These are phyloP conservation scores for Penicillium sp. DNA, from an alignment of 2,329 filamentous ascomycete species.

Conservation along the genomic window DNA sequence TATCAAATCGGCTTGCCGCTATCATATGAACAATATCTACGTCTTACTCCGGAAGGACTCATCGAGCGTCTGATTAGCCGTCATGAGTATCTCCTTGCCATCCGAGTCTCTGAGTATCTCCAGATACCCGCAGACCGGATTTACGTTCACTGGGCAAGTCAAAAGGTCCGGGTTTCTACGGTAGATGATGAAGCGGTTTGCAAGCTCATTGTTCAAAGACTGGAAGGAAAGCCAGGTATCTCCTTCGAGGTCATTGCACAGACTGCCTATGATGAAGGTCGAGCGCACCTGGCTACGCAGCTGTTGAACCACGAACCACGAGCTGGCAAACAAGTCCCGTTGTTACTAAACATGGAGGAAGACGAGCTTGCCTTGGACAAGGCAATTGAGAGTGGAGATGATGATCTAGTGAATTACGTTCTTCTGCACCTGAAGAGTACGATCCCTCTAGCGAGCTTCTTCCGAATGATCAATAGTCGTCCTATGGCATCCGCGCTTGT, in stretches of 20 bases:
- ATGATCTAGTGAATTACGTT: conserved; percentile 88
- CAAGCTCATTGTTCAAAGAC: conserved; percentile 78
- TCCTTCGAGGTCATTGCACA: conserved; percentile 94
- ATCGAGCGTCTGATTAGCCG: conserved; percentile 83
- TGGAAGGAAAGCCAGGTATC: conserved; percentile 85
- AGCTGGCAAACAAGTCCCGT: conserved; percentile 91
- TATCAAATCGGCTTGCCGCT: conserved; percentile 88
- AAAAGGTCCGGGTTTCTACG: conserved; percentile 82
- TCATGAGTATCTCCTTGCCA: conserved; percentile 85
- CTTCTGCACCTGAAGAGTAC: conserved; percentile 87
- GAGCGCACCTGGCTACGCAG: conserved; percentile 83
- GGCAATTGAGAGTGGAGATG: conserved; percentile 92
- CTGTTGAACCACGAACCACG: conserved; percentile 91
- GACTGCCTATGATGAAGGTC: conserved; percentile 90
- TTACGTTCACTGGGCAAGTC: conserved; percentile 94
- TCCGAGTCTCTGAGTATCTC: conserved; percentile 85
- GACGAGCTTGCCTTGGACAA: conserved; percentile 95
- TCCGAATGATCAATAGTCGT: conserved; percentile 82
- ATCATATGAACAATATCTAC: conserved; percentile 91
- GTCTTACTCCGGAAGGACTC: conserved; percentile 85
- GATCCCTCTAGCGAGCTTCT: conserved; percentile 85
- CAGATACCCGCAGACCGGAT: conserved; percentile 84
- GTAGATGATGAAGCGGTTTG: conserved; percentile 90
- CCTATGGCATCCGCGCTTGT: conserved; percentile 87
- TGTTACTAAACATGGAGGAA: conserved; percentile 92